Evolutionary conservation across 805 yeast genomes (phyloP).

Genomic region (Metschnikowia amazonensis): DNA sequence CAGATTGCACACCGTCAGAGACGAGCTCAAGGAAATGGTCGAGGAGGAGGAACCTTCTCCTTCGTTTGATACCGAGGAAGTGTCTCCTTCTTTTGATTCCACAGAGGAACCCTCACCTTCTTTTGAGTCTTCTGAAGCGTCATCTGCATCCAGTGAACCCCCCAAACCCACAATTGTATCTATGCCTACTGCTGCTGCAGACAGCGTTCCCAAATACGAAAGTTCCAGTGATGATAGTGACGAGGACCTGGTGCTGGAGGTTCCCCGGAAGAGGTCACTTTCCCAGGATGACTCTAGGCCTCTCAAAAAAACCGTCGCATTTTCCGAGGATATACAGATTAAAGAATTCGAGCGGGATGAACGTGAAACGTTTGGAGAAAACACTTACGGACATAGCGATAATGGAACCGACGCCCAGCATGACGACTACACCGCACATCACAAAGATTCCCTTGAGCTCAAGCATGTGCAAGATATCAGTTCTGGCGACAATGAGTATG

Average conservation of each 20-base stretch:
- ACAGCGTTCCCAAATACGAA: constrained; percentile 14
- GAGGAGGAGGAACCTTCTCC: constrained; percentile 33
- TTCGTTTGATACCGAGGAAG: constrained; percentile 17
- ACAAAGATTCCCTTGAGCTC: constrained; percentile 32
- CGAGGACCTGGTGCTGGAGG: constrained; percentile 11
- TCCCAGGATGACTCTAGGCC: constrained; percentile 9
- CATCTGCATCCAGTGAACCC: not conserved
- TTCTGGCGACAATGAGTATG: constrained; percentile 11
- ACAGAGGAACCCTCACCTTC: constrained; percentile 4
- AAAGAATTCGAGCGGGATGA: constrained; percentile 41
- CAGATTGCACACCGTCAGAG: constrained; percentile 27
- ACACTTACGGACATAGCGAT: constrained; percentile 14
- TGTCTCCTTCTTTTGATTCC: constrained; percentile 6
- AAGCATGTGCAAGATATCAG: constrained; percentile 20
- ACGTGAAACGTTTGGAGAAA: constrained; percentile 19
- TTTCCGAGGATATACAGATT: constrained; percentile 39
- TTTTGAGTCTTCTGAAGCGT: constrained; percentile 8
- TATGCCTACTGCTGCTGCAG: not conserved
- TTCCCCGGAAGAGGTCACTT: constrained; percentile 2
- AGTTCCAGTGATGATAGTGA: constrained; percentile 17
- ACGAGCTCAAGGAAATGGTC: constrained; percentile 31
- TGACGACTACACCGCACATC: constrained; percentile 21
- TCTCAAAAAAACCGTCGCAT: constrained; percentile 34
- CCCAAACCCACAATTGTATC: not conserved
- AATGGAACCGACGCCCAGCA: constrained; percentile 14